phyloP scores from a whole-genome alignment of 495 filamentous ascomycete genomes.

The Aspergillus olivimuriae region DNA sequence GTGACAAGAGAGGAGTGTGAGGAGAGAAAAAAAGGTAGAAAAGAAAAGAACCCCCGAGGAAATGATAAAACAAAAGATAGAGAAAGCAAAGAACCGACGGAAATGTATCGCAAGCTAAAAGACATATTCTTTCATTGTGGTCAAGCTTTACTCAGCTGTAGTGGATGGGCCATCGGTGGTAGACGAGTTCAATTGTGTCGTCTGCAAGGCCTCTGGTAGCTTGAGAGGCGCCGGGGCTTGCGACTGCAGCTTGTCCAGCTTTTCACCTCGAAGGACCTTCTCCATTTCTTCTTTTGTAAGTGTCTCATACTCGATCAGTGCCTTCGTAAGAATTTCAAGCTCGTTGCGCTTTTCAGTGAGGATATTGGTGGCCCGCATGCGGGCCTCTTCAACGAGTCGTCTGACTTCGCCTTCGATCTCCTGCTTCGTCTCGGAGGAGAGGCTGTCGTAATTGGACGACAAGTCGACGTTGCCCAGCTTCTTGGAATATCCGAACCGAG shows the following conservation, averaged over 20 bases:
- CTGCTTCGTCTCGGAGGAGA: slow-evolving; percentile 78
- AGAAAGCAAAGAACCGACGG: too few relatives aligned
- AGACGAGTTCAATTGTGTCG: slow-evolving; percentile 22
- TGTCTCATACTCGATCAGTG: slow-evolving; percentile 90
- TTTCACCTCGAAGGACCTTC: slow-evolving; percentile 79
- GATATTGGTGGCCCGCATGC: slow-evolving; percentile 64
- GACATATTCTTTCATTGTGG: not conserved
- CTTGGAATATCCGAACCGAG: slow-evolving; percentile 79
- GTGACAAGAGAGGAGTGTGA: slow-evolving; percentile 1
- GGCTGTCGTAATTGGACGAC: slow-evolving; percentile 62
- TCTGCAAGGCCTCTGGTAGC: slow-evolving; percentile 42
- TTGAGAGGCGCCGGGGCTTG: slow-evolving; percentile 45
- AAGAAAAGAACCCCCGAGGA: too few relatives aligned
- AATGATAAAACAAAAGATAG: too few relatives aligned
- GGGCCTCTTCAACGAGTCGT: slow-evolving; percentile 73
- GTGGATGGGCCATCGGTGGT: slow-evolving; percentile 8
- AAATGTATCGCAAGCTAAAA: too few relatives aligned
- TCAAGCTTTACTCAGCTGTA: too few relatives aligned
- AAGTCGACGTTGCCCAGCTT: slow-evolving; percentile 87
- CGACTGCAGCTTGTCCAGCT: slow-evolving; percentile 55
- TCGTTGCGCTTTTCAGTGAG: slow-evolving; percentile 68
- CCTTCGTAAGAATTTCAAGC: slow-evolving; percentile 78
- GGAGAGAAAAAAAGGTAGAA: slow-evolving; percentile 2
- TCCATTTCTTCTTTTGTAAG: slow-evolving; percentile 82
- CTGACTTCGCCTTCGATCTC: slow-evolving; percentile 84